Evolutionary conservation across 202 grass and related monocot species (phyloP).

Genomic region (Elaeis oleifera): DNA sequence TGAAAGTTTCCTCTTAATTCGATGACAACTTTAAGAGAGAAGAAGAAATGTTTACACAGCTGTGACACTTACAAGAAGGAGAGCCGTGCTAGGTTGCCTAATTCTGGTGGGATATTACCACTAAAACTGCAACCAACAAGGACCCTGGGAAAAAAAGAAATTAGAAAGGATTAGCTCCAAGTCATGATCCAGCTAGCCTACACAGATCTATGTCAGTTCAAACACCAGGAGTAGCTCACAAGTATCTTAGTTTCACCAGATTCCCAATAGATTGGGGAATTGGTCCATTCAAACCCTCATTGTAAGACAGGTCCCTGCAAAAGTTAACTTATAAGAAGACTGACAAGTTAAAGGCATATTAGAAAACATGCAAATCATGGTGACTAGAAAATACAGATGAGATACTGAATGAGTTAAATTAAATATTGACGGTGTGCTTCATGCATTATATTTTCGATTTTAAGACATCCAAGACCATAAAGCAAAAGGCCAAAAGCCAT

Average conservation of each 20-base stretch:
- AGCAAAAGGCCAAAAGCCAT: too few relatives aligned
- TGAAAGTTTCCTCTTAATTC: too few relatives aligned
- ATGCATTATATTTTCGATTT: too few relatives aligned
- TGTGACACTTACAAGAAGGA: neutral
- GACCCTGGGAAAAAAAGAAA: neutral
- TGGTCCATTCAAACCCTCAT: slow-evolving; percentile 2
- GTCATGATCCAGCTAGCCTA: neutral
- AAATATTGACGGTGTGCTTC: too few relatives aligned
- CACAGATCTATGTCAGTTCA: neutral
- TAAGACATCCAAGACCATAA: too few relatives aligned
- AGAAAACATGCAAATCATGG: neutral
- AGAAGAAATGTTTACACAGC: neutral
- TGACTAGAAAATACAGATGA: too few relatives aligned
- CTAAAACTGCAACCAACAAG: slow-evolving; percentile 14
- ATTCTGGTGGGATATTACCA: slow-evolving; percentile 4
- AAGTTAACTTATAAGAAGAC: neutral
- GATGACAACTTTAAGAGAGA: too few relatives aligned
- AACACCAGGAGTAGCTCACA: neutral
- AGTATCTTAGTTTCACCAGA: slow-evolving; percentile 7
- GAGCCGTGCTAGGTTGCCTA: neutral
- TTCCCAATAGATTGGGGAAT: slow-evolving; percentile 9
- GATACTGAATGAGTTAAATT: too few relatives aligned
- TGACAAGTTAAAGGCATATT: neutral
- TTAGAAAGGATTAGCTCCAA: neutral
- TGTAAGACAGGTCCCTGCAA: slow-evolving; percentile 10